Percentiles rank a stretch among this genome's conserved stretches.
These are phyloP conservation scores for Fraxinus velutina DNA, from an alignment of 305 asterid species.

Conservation along the genomic window DNA sequence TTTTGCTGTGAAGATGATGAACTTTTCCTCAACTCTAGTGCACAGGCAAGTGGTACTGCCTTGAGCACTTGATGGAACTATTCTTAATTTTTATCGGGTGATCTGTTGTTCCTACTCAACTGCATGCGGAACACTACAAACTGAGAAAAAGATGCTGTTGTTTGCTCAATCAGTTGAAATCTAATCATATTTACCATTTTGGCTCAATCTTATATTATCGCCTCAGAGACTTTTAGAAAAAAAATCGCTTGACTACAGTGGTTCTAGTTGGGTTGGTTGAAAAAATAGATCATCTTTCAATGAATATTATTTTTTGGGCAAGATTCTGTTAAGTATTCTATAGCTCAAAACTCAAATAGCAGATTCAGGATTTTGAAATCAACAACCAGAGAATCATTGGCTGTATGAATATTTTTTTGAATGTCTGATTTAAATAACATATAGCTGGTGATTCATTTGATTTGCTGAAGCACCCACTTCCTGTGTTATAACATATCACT, in stretches of 20 bases:
- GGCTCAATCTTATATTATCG: not conserved
- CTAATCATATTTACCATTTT: not conserved
- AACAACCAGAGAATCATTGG: not conserved
- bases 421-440: not conserved
- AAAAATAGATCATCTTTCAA: not conserved
- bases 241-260: not conserved
- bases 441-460: not conserved
- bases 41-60: constrained; percentile 69
- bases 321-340: not conserved
- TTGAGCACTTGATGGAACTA: constrained; percentile 26
- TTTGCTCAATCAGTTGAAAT: not conserved
- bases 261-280: not conserved
- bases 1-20: constrained; percentile 94
- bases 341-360: not conserved
- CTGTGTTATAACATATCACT: constrained; percentile 3
- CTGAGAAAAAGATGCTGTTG: not conserved
- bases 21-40: constrained; percentile 72
- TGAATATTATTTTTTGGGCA: not conserved
- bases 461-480: not conserved
- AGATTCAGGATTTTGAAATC: not conserved
- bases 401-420: not conserved
- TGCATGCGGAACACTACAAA: not conserved
- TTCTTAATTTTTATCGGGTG: not conserved
- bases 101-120: constrained; percentile 9
- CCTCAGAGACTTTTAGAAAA: not conserved